Evolutionary conservation across 2,329 filamentous ascomycete genomes (phyloP), one percentile per base, ranked within the genome.

Genomic region (Neurospora sp.): DNA sequence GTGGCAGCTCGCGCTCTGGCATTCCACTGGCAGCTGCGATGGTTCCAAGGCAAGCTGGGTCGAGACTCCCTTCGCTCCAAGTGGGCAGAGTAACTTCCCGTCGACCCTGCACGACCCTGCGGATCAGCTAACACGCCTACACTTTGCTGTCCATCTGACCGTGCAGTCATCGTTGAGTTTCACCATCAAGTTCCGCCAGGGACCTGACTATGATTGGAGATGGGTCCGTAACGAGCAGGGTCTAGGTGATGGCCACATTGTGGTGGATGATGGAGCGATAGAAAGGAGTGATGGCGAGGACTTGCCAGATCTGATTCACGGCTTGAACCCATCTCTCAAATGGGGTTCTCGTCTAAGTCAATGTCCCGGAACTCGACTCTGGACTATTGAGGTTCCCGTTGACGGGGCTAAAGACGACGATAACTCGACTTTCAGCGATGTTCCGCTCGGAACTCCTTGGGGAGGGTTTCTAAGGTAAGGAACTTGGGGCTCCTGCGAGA

Each of bases 1-100:
- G 23, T 96, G 92, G 90, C 86, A 96, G 74, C 86, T 93, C 39
- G 87, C 87, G 17, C 80, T 96, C 8, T 97, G 93, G 92, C 88
- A 92, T 70, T 84, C 84, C 4, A 72, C 66, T 15, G 66, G 52
- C 2, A 67, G 76, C 17, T 69, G 46, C 72, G 89, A 91, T 74
- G 85, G 86, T 68, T 7, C 15, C 28, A 62, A 62, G 52, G 78
- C 81, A 36, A 82, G 83, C 73, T 83, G 85, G 88, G 72, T 80
- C 79, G 81, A 94, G 83, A 86, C 81, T 19, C 70, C 72, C 0
- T 75, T 88, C 38, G 66, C 66, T 2, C 74, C 77, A 8, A 66
- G 78, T 72, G 68, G 66, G 9, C 40, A 68, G 74, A 42, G 71
- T 70, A 43, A 76, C 8, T 71, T 67, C 6, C 85, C 90, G 28